Percentiles rank a stretch among this genome's conserved stretches.
Evolutionary conservation across 306 rosid genomes (phyloP).

Genomic region (Trifolium pratense): DNA sequence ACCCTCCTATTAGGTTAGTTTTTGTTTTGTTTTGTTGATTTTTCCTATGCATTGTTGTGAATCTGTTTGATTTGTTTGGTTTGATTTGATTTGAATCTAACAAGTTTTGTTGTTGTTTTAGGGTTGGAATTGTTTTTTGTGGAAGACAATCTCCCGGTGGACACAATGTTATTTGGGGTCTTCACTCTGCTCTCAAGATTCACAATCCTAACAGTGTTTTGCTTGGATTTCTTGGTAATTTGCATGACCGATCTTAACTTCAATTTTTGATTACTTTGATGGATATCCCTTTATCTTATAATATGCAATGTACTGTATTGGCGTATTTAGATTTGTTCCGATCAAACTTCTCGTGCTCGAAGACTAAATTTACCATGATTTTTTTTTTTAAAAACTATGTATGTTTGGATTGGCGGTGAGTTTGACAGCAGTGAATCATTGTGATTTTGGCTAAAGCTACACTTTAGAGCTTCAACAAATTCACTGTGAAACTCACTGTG

Average conservation of each 20-base stretch:
- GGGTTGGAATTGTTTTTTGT: constrained; percentile 93
- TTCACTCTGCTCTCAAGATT: constrained; percentile 72
- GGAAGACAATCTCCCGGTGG: constrained; percentile 99
- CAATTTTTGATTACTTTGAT: constrained; percentile 13
- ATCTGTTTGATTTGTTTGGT: constrained; percentile 28
- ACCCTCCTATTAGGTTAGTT: constrained; percentile 69
- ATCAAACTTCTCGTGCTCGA: not conserved
- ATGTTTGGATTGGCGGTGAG: not conserved
- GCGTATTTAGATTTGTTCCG: not conserved
- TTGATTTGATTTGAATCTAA: constrained; percentile 37
- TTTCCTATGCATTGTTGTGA: constrained; percentile 28
- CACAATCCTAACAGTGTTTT: constrained; percentile 78
- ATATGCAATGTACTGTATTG: not conserved
- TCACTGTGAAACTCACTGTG: not conserved
- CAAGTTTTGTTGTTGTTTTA: constrained; percentile 38
- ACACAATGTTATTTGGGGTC: constrained; percentile 98
- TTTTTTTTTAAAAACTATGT: not conserved
- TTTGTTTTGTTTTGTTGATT: constrained; percentile 12
- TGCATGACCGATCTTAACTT: constrained; percentile 5
- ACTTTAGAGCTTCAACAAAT: not conserved
- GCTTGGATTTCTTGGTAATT: constrained; percentile 89
- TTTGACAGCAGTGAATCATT: not conserved
- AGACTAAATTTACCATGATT: not conserved
- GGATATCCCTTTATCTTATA: constrained; percentile 18
- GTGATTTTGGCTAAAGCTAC: not conserved